These are phyloP conservation scores for Nemania sp. DNA, from an alignment of 2,329 filamentous ascomycete species.

Conservation along the genomic window DNA sequence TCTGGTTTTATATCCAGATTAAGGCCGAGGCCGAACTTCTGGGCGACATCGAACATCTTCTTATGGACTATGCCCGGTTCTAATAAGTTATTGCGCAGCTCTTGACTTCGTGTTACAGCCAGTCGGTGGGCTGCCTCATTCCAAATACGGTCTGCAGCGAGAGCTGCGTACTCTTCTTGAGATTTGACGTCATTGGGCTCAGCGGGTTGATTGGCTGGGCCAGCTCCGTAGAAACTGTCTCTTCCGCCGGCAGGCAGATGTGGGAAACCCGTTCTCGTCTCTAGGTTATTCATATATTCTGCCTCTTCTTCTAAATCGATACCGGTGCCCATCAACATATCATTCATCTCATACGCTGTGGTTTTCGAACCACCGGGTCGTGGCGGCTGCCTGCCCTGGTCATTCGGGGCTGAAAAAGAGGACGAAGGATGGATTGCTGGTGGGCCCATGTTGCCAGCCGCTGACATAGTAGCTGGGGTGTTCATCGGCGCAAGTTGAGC, in stretches of 20 bases:
- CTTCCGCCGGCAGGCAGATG: slow-evolving; percentile 67
- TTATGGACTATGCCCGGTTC: slow-evolving; percentile 70
- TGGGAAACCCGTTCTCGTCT: slow-evolving; percentile 66
- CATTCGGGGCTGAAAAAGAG: slow-evolving; percentile 41
- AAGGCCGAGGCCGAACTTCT: slow-evolving; percentile 67
- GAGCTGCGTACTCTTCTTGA: slow-evolving; percentile 74
- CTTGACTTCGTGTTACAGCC: slow-evolving; percentile 72
- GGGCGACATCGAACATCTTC: slow-evolving; percentile 69
- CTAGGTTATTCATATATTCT: slow-evolving; percentile 77
- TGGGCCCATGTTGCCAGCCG: slow-evolving; percentile 51
- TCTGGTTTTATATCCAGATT: slow-evolving; percentile 65
- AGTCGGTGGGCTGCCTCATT: slow-evolving; percentile 72
- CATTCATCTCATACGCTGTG: slow-evolving; percentile 79
- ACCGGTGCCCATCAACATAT: slow-evolving; percentile 85
- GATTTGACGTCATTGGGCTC: slow-evolving; percentile 58
- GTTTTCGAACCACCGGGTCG: slow-evolving; percentile 72
- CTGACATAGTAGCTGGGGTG: slow-evolving; percentile 35
- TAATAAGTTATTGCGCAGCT: slow-evolving; percentile 80
- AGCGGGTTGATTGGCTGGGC: slow-evolving; percentile 73
- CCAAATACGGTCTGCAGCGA: slow-evolving; percentile 74
- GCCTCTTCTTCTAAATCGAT: slow-evolving; percentile 91
- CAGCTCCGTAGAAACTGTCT: slow-evolving; percentile 72
- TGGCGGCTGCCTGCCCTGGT: slow-evolving; percentile 64
- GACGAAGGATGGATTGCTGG: slow-evolving; percentile 45
- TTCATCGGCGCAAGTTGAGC: slow-evolving; percentile 48